phyloP scores from a whole-genome alignment of 495 filamentous ascomycete genomes.

The Talaromyces liani region DNA sequence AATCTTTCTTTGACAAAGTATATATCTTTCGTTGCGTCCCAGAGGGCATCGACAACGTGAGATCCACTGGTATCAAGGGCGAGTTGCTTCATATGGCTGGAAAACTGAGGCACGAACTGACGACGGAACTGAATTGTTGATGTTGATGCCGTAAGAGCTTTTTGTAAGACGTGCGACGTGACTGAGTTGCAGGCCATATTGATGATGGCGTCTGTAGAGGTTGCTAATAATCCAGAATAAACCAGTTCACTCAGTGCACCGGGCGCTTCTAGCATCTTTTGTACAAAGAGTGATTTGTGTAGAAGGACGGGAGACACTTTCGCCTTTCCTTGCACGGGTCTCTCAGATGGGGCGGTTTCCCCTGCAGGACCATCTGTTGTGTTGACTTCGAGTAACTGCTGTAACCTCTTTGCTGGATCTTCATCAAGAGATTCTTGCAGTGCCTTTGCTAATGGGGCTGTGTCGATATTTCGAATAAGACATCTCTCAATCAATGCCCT shows the following conservation, averaged over 20 bases:
- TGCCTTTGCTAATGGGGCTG: conserved; percentile 50
- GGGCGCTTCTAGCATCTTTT: conserved; percentile 54
- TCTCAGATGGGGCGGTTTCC: conserved; percentile 29
- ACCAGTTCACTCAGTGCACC: conserved; percentile 50
- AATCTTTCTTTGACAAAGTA: conserved; percentile 61
- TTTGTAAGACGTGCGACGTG: conserved; percentile 65
- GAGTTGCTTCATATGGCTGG: conserved; percentile 52
- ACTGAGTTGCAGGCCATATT: conserved; percentile 49
- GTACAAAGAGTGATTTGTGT: conserved; percentile 59
- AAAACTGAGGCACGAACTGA: conserved; percentile 53
- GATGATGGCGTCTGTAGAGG: conserved; percentile 32
- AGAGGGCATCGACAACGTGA: conserved; percentile 71
- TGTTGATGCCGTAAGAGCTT: conserved; percentile 51
- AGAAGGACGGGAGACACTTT: conserved; percentile 40
- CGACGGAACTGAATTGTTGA: conserved; percentile 53
- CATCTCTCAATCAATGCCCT: conserved; percentile 79
- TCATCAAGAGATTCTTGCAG: conserved; percentile 51
- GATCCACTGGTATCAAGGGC: conserved; percentile 66
- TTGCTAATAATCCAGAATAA: conserved; percentile 44
- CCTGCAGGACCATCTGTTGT: conserved; percentile 22
- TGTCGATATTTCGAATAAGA: conserved; percentile 55
- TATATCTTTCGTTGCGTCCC: conserved; percentile 56
- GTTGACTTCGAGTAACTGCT: conserved; percentile 49
- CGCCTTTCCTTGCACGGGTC: conserved; percentile 18
- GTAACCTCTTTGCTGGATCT: conserved; percentile 45